Base-by-base conservation (phyloP, 805 yeast genomes). In the Metschnikowia anglica region DNA sequence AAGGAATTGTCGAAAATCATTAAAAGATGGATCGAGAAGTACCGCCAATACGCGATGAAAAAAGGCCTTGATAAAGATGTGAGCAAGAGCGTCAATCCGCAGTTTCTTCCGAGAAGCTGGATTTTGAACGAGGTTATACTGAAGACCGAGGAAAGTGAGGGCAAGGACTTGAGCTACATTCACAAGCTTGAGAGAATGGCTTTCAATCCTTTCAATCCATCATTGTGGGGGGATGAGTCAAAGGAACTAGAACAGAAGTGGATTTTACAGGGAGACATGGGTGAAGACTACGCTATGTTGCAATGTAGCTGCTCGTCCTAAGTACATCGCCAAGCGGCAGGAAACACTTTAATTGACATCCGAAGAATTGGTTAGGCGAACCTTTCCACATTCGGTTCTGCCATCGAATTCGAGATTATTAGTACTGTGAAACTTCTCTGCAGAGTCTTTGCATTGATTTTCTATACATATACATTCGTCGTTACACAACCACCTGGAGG, bases 31-130 rank as follows among this genome's bases (percentile, higher is more conserved):
- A 61, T 87, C 6, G 58, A 61, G 0, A 49, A 53, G 2, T 88
- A 78, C 60, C 63, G 61, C 21, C 59, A 59, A 3, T 68, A 83
- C 34, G 57, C 80, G 8, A 48, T 44, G 0, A 74, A 74, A 34
- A 20, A 26, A 12, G 41, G 44, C 2, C 59, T 57, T 10, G 70
- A 90, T 38, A 52, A 46, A 3, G 48, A 44, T 7, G 52, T 69
- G 3, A 79, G 88, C 36, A 57, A 65, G 5, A 40, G 52, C 2
- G 68, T 65, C 37, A 93, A 91, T 56, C 99, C 98, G 2, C 58
- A 78, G 26, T 91, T 91, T 56, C 74, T 85, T 5, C 93, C 96
- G 16, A 74, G 91, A 46, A 85, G 81, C 49, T 88, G 95, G 89
- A 82, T 90, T 39, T 69, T 93, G 41, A 88, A 88, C 41, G 90